Percentiles rank a stretch among this genome's conserved stretches.
phyloP scores from a whole-genome alignment of 1,284 basidiomycete genomes.

The Trametes sp. region DNA sequence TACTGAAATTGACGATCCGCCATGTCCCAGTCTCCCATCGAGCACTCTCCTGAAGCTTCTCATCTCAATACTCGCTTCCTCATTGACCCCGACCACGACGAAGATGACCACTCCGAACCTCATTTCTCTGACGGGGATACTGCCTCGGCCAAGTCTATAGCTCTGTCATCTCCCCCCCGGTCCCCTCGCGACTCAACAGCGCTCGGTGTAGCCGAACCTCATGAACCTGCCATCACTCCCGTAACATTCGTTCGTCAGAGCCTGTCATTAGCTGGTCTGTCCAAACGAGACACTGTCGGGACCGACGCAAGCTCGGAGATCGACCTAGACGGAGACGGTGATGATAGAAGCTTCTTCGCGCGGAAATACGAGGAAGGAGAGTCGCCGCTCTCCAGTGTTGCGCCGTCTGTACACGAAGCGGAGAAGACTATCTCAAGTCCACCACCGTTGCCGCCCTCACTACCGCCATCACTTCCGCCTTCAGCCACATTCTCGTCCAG shows the following conservation, averaged over 20 bases:
- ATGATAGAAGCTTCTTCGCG: slow-evolving; percentile 54
- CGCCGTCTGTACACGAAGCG: slow-evolving; percentile 56
- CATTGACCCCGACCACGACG: slow-evolving; percentile 35
- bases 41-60: slow-evolving; percentile 27
- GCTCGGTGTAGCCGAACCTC: slow-evolving; percentile 47
- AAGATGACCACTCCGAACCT: slow-evolving; percentile 35
- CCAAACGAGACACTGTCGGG: slow-evolving; percentile 46
- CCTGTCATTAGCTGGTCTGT: slow-evolving; percentile 32
- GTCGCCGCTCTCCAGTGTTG: slow-evolving; percentile 58
- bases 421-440: slow-evolving; percentile 37
- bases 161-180: slow-evolving; percentile 65
- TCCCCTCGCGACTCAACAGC: slow-evolving; percentile 39
- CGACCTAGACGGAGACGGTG: slow-evolving; percentile 44
- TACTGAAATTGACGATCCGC: slow-evolving; percentile 8
- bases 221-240: slow-evolving; percentile 33
- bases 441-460: slow-evolving; percentile 17
- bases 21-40: slow-evolving; percentile 26
- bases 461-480: slow-evolving; percentile 27
- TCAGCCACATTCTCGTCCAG: slow-evolving; percentile 29
- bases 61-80: slow-evolving; percentile 40
- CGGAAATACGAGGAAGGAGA: slow-evolving; percentile 50
- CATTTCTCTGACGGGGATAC: slow-evolving; percentile 66
- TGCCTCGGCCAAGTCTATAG: slow-evolving; percentile 81
- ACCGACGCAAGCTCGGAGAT: slow-evolving; percentile 61
- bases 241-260: slow-evolving; percentile 39